Base-by-base conservation (phyloP, 495 filamentous ascomycete species). In the Xylaria telfairii region DNA sequence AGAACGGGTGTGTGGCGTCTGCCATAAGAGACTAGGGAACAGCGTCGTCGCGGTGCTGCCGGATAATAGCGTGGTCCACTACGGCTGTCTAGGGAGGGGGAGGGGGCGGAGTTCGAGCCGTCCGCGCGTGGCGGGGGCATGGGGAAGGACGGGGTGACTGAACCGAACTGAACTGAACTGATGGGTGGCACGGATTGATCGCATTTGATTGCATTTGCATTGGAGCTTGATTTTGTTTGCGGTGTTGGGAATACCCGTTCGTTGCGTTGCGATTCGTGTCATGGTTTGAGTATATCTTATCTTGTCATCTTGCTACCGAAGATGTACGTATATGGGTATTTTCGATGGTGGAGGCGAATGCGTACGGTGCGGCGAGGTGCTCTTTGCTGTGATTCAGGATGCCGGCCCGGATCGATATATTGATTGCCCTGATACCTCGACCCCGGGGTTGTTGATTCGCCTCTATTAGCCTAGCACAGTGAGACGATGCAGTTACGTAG, bases 1-100 rank as follows among this genome's bases (percentile, higher is more conserved):
- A 74, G 94, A 98, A 72, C 86, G 92, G 69, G 91, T 96, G 28
- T 99, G 96, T 78, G 90, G 92, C 13, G 92, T 96, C 46, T 99
- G 96, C 78, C 91, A 97, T 79, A 98, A 97, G 83, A 83, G 96
- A 68, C 86, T 99, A 71, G 96, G 96, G 8, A 90, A 92, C 17
- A 96, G 91, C 80, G 96, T 96, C 24, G 92, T 98, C 60, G 83
- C 84, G 2, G 85, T 86, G 2, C 49, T 87, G 51, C 85, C 84
- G n/a, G 83, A 88, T 69, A 87, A 85, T 71, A 78, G 74, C 53
- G 92, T 96, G 17, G 91, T 97, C 66, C 93, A 97, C 82, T 92
- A 95, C 77, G 93, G 92, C 15, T 97, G 93, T 84, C 84, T 91
- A 65, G 71, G 74, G 15, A 72, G 74, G 26, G 74, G 74, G 51